Conservation (phyloP, 129 eudicot genomes). For the Pulicaria dysenterica region DNA sequence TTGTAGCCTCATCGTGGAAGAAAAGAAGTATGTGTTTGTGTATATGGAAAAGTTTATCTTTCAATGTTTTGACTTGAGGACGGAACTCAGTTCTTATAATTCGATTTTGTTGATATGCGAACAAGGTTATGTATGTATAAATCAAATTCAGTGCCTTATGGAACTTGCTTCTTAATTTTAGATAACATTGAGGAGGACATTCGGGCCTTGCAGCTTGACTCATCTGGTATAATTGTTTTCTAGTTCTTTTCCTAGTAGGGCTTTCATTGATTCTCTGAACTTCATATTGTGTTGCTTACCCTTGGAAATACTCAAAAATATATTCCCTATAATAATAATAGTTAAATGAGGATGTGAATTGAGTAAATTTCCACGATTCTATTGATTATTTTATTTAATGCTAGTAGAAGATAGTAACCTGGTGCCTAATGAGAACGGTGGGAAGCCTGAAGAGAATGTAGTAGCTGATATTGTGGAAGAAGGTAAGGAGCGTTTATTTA, state of each 20-base stretch:
- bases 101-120: not conserved
- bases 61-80: not conserved
- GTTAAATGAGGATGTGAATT: not conserved
- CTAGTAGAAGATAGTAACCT: conserved; percentile 54
- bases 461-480: conserved; percentile 40
- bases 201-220: conserved; percentile 82
- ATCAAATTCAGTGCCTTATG: not conserved
- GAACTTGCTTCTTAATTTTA: conserved; percentile 18
- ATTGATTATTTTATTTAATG: conserved; percentile 23
- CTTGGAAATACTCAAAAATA: not conserved
- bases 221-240: conserved; percentile 48
- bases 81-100: not conserved
- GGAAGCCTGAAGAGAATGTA: conserved; percentile 42
- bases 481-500: conserved; percentile 42
- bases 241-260: not conserved
- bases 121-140: not conserved
- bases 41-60: not conserved
- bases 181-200: conserved; percentile 67
- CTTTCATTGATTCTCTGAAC: not conserved
- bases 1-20: not conserved
- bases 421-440: conserved; percentile 50
- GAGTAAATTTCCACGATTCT: conserved; percentile 4
- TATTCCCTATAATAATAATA: not conserved
- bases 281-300: not conserved
- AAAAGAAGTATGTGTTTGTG: not conserved